Percentiles rank a stretch among this genome's conserved stretches.
Conservation (phyloP, 768 basidiomycete species). For the Suillus brevipes region DNA sequence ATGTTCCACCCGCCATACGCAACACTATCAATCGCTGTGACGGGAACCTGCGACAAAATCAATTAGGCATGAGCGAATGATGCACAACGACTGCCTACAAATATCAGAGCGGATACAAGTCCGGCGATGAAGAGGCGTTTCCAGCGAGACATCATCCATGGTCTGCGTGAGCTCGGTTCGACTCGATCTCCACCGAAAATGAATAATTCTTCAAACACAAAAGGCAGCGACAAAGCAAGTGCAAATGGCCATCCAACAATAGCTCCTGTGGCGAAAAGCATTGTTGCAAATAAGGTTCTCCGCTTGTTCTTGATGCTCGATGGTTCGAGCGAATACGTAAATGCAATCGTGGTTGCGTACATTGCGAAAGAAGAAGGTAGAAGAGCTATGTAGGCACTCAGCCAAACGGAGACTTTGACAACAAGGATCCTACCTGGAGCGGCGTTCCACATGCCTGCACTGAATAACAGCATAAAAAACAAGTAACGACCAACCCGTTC, state of each 20-base stretch:
- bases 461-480: conserved; percentile 81
- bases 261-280: conserved; percentile 76
- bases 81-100: conserved; percentile 45
- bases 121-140: conserved; percentile 55
- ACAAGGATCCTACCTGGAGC: conserved; percentile 59
- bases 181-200: conserved; percentile 70
- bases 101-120: conserved; percentile 55
- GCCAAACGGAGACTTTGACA: conserved; percentile 2
- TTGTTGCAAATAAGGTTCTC: conserved; percentile 64
- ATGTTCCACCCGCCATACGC: conserved; percentile 80
- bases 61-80: not conserved
- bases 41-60: conserved; percentile 64
- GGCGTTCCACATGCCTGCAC: conserved; percentile 95
- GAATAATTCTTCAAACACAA: conserved; percentile 88
- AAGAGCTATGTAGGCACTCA: conserved; percentile 59
- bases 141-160: conserved; percentile 68
- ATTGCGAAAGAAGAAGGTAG: conserved; percentile 95
- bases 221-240: conserved; percentile 84
- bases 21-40: conserved; percentile 78
- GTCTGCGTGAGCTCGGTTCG: conserved; percentile 38
- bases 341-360: conserved; percentile 82
- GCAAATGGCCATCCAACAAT: conserved; percentile 97
- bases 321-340: conserved; percentile 64
- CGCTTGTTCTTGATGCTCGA: conserved; percentile 51
- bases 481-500: conserved; percentile 92